These are phyloP conservation scores for Apiotrichum akiyoshidainum DNA, from an alignment of 1,284 basidiomycete genomes.

Conservation along the genomic window DNA sequence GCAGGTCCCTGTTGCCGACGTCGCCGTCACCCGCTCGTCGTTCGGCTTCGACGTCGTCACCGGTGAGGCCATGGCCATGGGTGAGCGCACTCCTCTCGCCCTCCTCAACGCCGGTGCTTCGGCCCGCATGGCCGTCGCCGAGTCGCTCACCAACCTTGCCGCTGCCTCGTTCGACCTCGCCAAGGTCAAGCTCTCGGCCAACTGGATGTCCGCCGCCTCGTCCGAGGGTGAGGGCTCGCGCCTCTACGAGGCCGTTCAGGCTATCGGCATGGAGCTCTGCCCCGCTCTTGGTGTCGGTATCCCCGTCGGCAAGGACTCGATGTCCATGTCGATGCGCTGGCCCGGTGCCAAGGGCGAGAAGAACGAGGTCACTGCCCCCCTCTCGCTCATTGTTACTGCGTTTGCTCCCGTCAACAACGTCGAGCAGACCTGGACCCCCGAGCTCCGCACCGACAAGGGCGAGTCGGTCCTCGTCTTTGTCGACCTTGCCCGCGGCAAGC, in stretches of 20 bases:
- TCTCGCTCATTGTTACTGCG: slow-evolving; percentile 91
- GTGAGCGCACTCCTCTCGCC: slow-evolving; percentile 91
- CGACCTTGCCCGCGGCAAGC: slow-evolving; percentile 79
- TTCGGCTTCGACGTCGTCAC: slow-evolving; percentile 82
- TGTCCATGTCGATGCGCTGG: slow-evolving; percentile 99
- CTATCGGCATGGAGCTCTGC: slow-evolving; percentile 90
- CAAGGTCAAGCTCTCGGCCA: slow-evolving; percentile 88
- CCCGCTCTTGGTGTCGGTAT: slow-evolving; percentile 91
- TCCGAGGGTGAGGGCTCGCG: slow-evolving; percentile 86
- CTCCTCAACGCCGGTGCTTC: slow-evolving; percentile 82
- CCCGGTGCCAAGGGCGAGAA: slow-evolving; percentile 58
- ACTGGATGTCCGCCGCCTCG: slow-evolving; percentile 98
- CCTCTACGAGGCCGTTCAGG: slow-evolving; percentile 88
- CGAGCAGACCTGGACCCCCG: slow-evolving; percentile 85
- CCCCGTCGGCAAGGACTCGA: slow-evolving; percentile 98
- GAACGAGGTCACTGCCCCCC: slow-evolving; percentile 81
- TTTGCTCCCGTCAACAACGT: slow-evolving; percentile 85
- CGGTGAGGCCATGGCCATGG: slow-evolving; percentile 97
- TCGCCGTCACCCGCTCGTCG: slow-evolving; percentile 90
- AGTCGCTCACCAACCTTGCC: slow-evolving; percentile 87
- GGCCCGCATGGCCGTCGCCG: slow-evolving; percentile 92
- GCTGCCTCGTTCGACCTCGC: slow-evolving; percentile 74
- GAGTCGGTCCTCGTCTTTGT: slow-evolving; percentile 76
- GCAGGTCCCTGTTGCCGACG: slow-evolving; percentile 97
- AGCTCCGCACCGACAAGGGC: slow-evolving; percentile 64